Evolutionary conservation across 306 rosid species (phyloP).

Genomic region (Astragalus membranaceus): DNA sequence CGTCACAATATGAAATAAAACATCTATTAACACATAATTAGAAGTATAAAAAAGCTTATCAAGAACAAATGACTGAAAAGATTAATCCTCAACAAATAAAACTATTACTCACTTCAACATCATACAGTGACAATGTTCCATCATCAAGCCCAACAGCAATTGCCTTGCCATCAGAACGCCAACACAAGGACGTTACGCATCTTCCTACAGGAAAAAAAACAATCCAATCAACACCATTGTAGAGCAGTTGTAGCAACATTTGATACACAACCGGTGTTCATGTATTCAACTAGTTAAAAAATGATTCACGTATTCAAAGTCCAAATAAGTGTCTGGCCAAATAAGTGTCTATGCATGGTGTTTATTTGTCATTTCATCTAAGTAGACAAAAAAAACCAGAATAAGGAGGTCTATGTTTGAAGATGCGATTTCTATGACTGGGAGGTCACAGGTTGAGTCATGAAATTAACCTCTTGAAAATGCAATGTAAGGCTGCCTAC

Average conservation of each 20-base stretch:
- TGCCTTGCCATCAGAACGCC: constrained; percentile 96
- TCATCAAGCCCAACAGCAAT: constrained; percentile 88
- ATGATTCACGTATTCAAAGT: neutral
- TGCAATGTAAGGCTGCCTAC: neutral
- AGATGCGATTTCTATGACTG: too few species aligned
- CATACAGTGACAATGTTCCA: constrained; percentile 81
- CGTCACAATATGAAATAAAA: neutral
- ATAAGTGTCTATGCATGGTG: too few species aligned
- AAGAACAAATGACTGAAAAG: neutral
- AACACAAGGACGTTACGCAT: constrained; percentile 74
- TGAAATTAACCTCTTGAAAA: neutral
- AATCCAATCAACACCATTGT: neutral
- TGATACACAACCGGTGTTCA: neutral
- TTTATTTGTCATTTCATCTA: too few species aligned
- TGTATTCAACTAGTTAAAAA: neutral
- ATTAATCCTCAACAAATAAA: neutral
- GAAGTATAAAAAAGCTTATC: neutral
- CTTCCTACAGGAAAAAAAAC: constrained; percentile 34
- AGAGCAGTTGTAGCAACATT: neutral
- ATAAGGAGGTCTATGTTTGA: neutral
- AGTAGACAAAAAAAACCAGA: too few species aligned
- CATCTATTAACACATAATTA: neutral
- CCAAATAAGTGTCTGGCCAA: too few species aligned
- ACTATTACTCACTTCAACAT: constrained; percentile 69
- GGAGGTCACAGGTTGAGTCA: neutral